Evolutionary conservation across 257 asterid genomes (phyloP).

Genomic region (Galeopsis tetrahit): DNA sequence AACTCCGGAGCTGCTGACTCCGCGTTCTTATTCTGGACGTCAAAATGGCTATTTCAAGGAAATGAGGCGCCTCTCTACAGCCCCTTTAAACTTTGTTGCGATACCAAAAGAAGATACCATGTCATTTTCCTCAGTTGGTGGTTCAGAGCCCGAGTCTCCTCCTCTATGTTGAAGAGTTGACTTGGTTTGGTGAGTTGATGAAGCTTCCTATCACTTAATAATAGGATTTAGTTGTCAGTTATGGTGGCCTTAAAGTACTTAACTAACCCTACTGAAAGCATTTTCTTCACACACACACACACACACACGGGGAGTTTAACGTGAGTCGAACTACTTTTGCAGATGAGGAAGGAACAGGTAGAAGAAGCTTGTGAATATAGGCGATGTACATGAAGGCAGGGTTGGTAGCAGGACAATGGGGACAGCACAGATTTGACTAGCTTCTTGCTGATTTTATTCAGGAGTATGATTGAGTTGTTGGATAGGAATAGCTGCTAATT

Average conservation of each 20-base stretch:
- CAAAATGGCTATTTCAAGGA: conserved; percentile 76
- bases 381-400: conserved; percentile 34
- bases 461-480: conserved; percentile 16
- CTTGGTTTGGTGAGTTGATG: conserved; percentile 30
- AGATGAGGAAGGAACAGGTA: conserved; percentile 34
- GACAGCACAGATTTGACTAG: conserved; percentile 23
- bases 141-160: conserved; percentile 94
- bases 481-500: conserved; percentile 30
- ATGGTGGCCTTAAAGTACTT: too few species aligned
- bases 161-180: conserved; percentile 51
- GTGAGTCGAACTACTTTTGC: conserved; percentile 22
- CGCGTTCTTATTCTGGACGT: conserved; percentile 81
- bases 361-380: conserved; percentile 54
- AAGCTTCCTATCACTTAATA: too few species aligned
- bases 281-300: too few species aligned
- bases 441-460: conserved; percentile 33
- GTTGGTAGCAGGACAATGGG: conserved; percentile 15
- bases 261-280: too few species aligned
- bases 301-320: too few species aligned
- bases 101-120: conserved; percentile 84
- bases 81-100: conserved; percentile 72
- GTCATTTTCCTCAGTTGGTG: conserved; percentile 84
- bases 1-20: conserved; percentile 72
- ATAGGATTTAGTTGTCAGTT: too few species aligned
- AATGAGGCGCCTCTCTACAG: conserved; percentile 86